A percentile compares a stretch with the other conserved stretches of the same genome.
Evolutionary conservation across 768 basidiomycete species (phyloP).

Genomic region (Tulasnella sp.): DNA sequence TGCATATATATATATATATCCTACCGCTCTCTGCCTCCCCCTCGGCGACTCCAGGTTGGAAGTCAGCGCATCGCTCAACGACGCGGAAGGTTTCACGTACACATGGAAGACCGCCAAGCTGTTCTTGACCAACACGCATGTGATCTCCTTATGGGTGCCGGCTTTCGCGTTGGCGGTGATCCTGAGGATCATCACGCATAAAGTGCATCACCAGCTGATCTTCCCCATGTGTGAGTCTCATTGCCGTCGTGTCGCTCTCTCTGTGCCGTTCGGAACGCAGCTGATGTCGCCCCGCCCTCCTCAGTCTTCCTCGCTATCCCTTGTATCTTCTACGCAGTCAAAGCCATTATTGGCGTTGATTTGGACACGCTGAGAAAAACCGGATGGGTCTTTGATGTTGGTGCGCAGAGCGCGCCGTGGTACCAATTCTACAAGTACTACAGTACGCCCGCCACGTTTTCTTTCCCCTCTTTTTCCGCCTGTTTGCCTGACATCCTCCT

Average conservation of each 20-base stretch:
- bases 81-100: constrained; percentile 71
- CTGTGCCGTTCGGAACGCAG: not conserved
- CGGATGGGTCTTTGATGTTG: constrained; percentile 88
- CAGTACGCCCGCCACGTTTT: constrained; percentile 48
- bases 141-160: constrained; percentile 71
- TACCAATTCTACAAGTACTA: constrained; percentile 81
- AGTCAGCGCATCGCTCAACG: constrained; percentile 71
- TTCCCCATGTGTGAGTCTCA: constrained; percentile 74
- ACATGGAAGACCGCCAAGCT: constrained; percentile 60
- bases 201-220: constrained; percentile 81
- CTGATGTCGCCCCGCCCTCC: not conserved
- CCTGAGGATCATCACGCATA: constrained; percentile 73
- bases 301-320: constrained; percentile 80
- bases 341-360: constrained; percentile 59
- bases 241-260: constrained; percentile 24
- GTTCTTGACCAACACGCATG: constrained; percentile 62
- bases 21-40: too few relatives aligned
- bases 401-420: constrained; percentile 54
- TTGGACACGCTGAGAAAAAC: constrained; percentile 54
- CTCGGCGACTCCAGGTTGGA: constrained; percentile 53
- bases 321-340: constrained; percentile 74
- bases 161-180: constrained; percentile 73
- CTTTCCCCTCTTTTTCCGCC: not conserved
- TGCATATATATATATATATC: too few relatives aligned
- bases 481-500: not conserved